Evolutionary conservation across 306 rosid genomes (phyloP), one percentile per base, ranked within the genome.

Genomic region (Spatholobus suberectus): DNA sequence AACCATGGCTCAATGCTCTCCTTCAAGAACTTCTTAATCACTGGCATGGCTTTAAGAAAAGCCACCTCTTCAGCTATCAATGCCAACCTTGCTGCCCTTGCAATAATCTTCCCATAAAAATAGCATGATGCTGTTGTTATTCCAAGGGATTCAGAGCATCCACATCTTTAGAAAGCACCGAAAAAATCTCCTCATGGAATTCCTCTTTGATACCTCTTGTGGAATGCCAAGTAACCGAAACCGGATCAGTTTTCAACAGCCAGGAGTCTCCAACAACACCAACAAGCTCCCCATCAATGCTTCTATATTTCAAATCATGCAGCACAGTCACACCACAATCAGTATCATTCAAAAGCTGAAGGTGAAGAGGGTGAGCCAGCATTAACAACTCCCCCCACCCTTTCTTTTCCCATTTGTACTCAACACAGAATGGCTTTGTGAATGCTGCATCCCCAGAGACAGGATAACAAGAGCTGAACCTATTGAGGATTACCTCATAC

Each of bases 311-410:
- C 7, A 93, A 95, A 78, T 86, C 90, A 84, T 86, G 81, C 43
- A 95, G 74, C 70, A 95, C 81, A 8, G 85, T 82, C 1, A 76
- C 84, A 66, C 85, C 74, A 61, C 71, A 76, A 29, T 70, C 89
- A n/a, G 0, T 82, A 57, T 74, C 8, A 12, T 86, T 32, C 11
- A 95, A 62, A 7, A 95, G 92, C 29, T 85, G 77, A 41, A 90
- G 84, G 85, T 93, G 99, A 20, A 95, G 90, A 81, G 97, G 99
- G 63, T 95, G 97, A n/a, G 99, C 97, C 1, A 95, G 90, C 85
- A 95, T 89, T 41, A 95, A 82, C 91, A 95, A 78, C 69, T 92
- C 92, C 0, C 98, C 98, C 87, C 90, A 87, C 4, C 96, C 94
- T 73, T 81, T 90, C 89, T 81, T 93, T 73, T 86, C 89, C 94